phyloP scores from a whole-genome alignment of 371 early-diverging fungal genomes.

The Mucor lusitanicus region DNA sequence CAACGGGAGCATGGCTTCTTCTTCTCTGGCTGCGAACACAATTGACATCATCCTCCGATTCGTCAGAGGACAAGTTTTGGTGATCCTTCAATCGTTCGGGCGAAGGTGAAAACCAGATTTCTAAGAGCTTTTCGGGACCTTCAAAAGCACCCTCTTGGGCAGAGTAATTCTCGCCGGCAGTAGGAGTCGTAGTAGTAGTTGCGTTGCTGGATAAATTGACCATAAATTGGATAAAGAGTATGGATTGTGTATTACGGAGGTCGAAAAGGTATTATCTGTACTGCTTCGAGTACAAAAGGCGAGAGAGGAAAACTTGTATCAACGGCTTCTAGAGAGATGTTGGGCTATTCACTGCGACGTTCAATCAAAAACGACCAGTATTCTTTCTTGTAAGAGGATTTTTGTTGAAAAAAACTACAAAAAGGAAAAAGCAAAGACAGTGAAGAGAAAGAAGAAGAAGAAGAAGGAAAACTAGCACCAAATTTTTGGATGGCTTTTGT shows the following conservation, averaged over 20 bases:
- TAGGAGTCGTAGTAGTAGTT: slow-evolving; percentile 9
- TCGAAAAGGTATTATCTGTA: slow-evolving; percentile 27
- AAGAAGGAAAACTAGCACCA: not conserved
- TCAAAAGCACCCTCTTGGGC: slow-evolving; percentile 68
- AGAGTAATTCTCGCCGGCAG: slow-evolving; percentile 43
- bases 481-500: not conserved
- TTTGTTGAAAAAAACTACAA: slow-evolving; percentile 6
- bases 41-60: slow-evolving; percentile 26
- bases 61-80: slow-evolving; percentile 28
- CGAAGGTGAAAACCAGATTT: slow-evolving; percentile 86
- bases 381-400: slow-evolving; percentile 9
- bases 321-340: slow-evolving; percentile 33
- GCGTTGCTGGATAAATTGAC: slow-evolving; percentile 7
- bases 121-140: slow-evolving; percentile 96
- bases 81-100: slow-evolving; percentile 35
- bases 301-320: slow-evolving; percentile 4
- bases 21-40: not conserved
- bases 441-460: slow-evolving; percentile 5
- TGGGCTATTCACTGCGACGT: slow-evolving; percentile 26
- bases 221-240: not conserved
- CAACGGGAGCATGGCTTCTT: slow-evolving; percentile 13
- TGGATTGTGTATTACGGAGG: slow-evolving; percentile 20
- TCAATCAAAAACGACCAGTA: slow-evolving; percentile 11
- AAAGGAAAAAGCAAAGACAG: slow-evolving; percentile 1
- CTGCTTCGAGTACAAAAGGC: slow-evolving; percentile 21